Base-by-base conservation (phyloP, 1,284 basidiomycete species). In the Inonotus hispidus region DNA sequence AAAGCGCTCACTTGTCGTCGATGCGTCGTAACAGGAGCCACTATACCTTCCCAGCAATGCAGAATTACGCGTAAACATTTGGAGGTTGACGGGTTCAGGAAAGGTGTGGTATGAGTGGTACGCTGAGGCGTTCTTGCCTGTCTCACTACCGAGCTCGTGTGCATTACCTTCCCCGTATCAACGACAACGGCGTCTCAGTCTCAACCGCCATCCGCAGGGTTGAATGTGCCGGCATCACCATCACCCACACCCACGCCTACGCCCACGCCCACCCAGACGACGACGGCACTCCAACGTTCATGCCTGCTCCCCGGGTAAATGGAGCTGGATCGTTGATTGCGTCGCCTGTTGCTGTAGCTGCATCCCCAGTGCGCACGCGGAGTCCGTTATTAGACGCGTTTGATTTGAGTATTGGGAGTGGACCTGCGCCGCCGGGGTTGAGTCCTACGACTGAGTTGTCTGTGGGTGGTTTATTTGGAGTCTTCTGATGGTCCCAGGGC, bases 61-160 rank as follows among this genome's bases (percentile, higher is more conserved):
- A 25, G 96, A 99, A 73, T 77, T 99, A 16, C 90, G 94, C 60
- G 92, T 98, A 8, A 91, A 92, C 57, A 84, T 99, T 56, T 99
- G 97, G 96, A 86, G 97, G 32, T 75, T 98, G 61, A 95, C 94
- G 1, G 91, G 91, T 71, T 81, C 87, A 63, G 83, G 87, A 35
- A 85, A 90, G 68, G 93, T 99, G 7, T 99, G 97, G 97, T 99
- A 98, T 75, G 97, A 99, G 74, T 99, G 97, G 97, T 87, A 88
- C 68, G 95, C 93, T 0, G 95, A 98, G 69, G 87, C 89, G 2
- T 98, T 92, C 77, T 78, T 98, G 45, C 84, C 88, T 6, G 77
- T 87, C n/a, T 72, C 72, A 16, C 37, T 53, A 7, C 54, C 37
- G 10, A 25, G 23, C 7, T 49, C 50, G 50, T 27, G 35, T 23